A percentile compares a stretch with the other conserved stretches of the same genome.
Conservation (phyloP, 257 asterid genomes). For the Salvia splendens region DNA sequence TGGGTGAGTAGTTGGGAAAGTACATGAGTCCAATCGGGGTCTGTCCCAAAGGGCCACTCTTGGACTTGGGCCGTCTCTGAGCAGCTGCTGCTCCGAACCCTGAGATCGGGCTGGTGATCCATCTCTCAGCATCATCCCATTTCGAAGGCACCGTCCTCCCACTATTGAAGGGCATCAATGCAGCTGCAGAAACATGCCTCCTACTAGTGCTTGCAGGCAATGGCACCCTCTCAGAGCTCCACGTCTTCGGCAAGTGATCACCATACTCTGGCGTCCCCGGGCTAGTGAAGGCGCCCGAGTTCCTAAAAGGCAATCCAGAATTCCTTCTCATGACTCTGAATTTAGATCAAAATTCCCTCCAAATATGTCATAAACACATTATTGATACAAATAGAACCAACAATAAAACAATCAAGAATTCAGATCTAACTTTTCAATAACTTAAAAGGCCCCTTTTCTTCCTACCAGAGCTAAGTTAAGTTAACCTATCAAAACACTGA, state of each 20-base stretch:
- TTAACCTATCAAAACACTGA: too few relatives aligned
- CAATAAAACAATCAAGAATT: not conserved
- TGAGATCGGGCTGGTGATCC: slow-evolving; percentile 91
- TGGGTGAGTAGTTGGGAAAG: slow-evolving; percentile 53
- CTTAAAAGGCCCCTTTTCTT: not conserved
- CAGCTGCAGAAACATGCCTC: slow-evolving; percentile 58
- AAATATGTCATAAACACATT: not conserved
- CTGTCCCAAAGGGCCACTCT: slow-evolving; percentile 79
- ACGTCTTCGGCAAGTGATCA: slow-evolving; percentile 53
- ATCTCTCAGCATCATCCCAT: slow-evolving; percentile 99
- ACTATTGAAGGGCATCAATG: slow-evolving; percentile 74
- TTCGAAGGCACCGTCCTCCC: slow-evolving; percentile 90
- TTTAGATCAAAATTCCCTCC: slow-evolving; percentile 27
- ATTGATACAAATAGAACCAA: not conserved
- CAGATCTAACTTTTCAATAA: slow-evolving; percentile 24
- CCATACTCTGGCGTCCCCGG: slow-evolving; percentile 90
- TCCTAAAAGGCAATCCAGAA: slow-evolving; percentile 44
- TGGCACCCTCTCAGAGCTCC: slow-evolving; percentile 83
- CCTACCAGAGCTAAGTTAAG: too few relatives aligned
- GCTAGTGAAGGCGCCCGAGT: slow-evolving; percentile 82
- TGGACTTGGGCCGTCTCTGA: slow-evolving; percentile 69
- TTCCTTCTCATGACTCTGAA: slow-evolving; percentile 53
- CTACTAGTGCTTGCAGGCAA: slow-evolving; percentile 42
- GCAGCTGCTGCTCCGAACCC: slow-evolving; percentile 44
- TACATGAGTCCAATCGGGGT: slow-evolving; percentile 49